Evolutionary conservation across 768 basidiomycete species (phyloP).

Genomic region (Rhodotorula graminis): DNA sequence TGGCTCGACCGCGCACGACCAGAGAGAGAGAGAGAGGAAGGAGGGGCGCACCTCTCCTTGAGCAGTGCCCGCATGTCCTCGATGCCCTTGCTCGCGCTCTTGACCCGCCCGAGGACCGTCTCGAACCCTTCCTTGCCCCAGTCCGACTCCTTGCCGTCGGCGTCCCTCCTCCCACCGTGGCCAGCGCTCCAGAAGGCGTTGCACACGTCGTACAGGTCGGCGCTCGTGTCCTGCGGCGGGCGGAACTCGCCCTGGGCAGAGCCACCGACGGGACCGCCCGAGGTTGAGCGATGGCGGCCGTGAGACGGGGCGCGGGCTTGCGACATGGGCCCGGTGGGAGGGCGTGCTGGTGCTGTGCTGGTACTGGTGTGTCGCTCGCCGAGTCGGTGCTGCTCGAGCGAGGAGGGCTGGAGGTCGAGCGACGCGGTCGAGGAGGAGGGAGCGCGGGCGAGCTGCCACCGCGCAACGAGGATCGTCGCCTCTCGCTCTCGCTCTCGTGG

Average conservation of each 20-base stretch:
- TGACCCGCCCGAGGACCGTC: conserved; percentile 46
- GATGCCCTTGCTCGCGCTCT: conserved; percentile 58
- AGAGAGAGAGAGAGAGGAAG: too few relatives aligned
- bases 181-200: conserved; percentile 81
- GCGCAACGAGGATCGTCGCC: too few relatives aligned
- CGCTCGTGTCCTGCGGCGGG: background rate
- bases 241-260: conserved; percentile 5
- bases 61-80: conserved; percentile 83
- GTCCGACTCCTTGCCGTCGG: conserved; percentile 17
- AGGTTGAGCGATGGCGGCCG: conserved; percentile 2
- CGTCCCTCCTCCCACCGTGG: conserved; percentile 43
- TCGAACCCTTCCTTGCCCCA: conserved; percentile 46
- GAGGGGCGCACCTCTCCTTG: conserved; percentile 75
- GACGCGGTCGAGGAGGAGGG: too few relatives aligned
- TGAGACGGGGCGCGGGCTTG: background rate
- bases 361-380: too few relatives aligned
- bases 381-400: too few relatives aligned
- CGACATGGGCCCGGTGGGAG: background rate
- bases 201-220: conserved; percentile 67
- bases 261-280: background rate
- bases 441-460: too few relatives aligned
- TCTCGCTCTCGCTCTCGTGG: too few relatives aligned
- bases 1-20: too few relatives aligned
- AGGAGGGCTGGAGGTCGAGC: background rate
- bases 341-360: too few relatives aligned